phyloP scores from a whole-genome alignment of 768 basidiomycete genomes.

The Myochromella boudieri region DNA sequence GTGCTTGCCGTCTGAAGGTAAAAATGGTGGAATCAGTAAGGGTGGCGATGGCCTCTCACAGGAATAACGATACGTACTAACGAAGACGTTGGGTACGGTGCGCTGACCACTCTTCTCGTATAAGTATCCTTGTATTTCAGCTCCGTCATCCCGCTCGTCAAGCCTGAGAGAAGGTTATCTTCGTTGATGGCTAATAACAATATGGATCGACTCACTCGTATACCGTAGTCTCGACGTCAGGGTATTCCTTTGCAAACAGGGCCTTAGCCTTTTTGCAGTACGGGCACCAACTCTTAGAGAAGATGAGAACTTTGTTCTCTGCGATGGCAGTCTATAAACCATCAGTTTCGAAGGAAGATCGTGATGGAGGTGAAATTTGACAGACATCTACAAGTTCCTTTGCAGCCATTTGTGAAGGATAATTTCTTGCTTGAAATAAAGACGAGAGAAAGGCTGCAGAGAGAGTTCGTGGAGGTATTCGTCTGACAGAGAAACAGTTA shows the following conservation, averaged over 20 bases:
- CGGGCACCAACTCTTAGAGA: constrained; percentile 61
- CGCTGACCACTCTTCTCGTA: constrained; percentile 59
- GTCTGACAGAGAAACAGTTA: constrained; percentile 16
- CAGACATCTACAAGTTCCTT: constrained; percentile 46
- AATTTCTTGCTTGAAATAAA: constrained; percentile 28
- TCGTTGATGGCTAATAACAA: not conserved
- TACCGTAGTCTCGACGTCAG: constrained; percentile 35
- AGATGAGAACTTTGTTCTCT: constrained; percentile 53
- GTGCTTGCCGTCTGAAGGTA: constrained; percentile 43
- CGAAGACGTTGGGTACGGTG: constrained; percentile 78
- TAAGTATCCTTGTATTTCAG: constrained; percentile 67
- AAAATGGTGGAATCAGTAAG: not conserved
- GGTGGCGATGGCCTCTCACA: not conserved
- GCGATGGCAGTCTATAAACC: constrained; percentile 41
- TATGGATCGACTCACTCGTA: constrained; percentile 41
- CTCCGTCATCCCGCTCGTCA: constrained; percentile 56
- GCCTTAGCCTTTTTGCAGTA: constrained; percentile 50
- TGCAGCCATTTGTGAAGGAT: constrained; percentile 30
- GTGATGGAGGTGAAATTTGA: not conserved
- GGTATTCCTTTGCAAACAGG: constrained; percentile 40
- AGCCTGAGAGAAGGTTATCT: constrained; percentile 48
- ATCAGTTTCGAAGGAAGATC: constrained; percentile 1
- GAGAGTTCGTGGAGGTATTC: constrained; percentile 12
- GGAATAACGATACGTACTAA: constrained; percentile 47
- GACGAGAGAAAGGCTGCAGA: constrained; percentile 26